Conservation (phyloP, 2,329 filamentous ascomycete species). For the Colletotrichum sublineola region DNA sequence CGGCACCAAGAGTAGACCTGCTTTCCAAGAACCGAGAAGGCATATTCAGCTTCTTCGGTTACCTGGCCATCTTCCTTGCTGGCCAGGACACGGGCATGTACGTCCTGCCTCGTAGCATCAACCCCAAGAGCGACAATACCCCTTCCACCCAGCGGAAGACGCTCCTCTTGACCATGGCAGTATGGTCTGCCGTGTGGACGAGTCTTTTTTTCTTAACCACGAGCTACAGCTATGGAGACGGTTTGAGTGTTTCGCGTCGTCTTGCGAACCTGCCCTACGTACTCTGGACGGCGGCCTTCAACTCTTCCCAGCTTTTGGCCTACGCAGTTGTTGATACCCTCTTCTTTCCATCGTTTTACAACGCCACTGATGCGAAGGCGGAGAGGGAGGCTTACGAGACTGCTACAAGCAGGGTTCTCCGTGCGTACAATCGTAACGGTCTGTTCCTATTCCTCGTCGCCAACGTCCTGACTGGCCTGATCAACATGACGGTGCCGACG, state of each 20-base stretch:
- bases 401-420: slow-evolving; percentile 85
- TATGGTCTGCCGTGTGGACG: slow-evolving; percentile 77
- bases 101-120: slow-evolving; percentile 75
- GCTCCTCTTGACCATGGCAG: slow-evolving; percentile 73
- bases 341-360: slow-evolving; percentile 81
- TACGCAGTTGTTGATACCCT: slow-evolving; percentile 84
- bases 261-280: slow-evolving; percentile 95
- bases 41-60: slow-evolving; percentile 94
- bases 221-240: slow-evolving; percentile 76
- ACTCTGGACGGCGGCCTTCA: slow-evolving; percentile 93
- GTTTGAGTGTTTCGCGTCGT: slow-evolving; percentile 84
- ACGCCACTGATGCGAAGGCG: slow-evolving; percentile 63
- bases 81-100: slow-evolving; percentile 87
- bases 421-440: slow-evolving; percentile 90
- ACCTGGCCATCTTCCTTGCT: slow-evolving; percentile 93
- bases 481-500: slow-evolving; percentile 90
- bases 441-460: slow-evolving; percentile 87
- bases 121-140: slow-evolving; percentile 57
- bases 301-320: slow-evolving; percentile 82
- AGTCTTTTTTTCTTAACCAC: slow-evolving; percentile 78
- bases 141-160: slow-evolving; percentile 64
- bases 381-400: slow-evolving; percentile 75
- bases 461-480: slow-evolving; percentile 88
- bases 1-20: slow-evolving; percentile 82
- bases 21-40: slow-evolving; percentile 94